Conservation (phyloP, 768 basidiomycete species). For the Melanogaster broomeanus region DNA sequence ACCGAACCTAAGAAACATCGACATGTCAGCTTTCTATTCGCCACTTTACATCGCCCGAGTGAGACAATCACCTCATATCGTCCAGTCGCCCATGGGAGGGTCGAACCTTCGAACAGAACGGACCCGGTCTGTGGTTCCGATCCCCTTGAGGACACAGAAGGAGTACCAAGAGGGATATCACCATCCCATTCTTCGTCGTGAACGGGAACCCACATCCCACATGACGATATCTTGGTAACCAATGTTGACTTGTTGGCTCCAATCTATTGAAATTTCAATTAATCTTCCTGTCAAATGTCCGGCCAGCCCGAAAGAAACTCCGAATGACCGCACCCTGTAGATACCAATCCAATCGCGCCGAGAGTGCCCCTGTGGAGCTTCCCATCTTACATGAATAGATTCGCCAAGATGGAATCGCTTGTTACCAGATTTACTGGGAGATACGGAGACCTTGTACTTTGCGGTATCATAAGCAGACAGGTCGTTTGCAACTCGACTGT, state of each 20-base stretch:
- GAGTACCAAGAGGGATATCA: constrained; percentile 61
- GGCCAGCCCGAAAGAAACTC: constrained; percentile 7
- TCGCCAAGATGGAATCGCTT: constrained; percentile 88
- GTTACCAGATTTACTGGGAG: constrained; percentile 51
- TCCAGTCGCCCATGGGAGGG: constrained; percentile 85
- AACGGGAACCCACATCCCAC: constrained; percentile 93
- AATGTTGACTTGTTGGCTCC: constrained; percentile 84
- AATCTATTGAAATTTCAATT: constrained; percentile 48
- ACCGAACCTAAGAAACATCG: constrained; percentile 58
- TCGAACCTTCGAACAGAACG: constrained; percentile 74
- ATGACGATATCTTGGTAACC: constrained; percentile 81
- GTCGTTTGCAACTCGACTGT: constrained; percentile 79
- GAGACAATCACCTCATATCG: constrained; percentile 63
- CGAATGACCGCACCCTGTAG: constrained; percentile 57
- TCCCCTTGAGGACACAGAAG: constrained; percentile 34
- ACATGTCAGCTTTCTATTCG: background rate
- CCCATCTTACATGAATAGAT: constrained; percentile 84
- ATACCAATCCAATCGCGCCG: constrained; percentile 96
- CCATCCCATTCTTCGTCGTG: constrained; percentile 94
- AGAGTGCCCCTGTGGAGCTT: constrained; percentile 83
- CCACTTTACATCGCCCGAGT: background rate
- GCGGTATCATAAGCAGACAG: constrained; percentile 76
- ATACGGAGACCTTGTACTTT: constrained; percentile 71
- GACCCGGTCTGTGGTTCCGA: constrained; percentile 57
- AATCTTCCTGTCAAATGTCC: constrained; percentile 1